These are phyloP conservation scores for Cucumis variabilis DNA, from an alignment of 331 rosid genomes.

Conservation along the genomic window DNA sequence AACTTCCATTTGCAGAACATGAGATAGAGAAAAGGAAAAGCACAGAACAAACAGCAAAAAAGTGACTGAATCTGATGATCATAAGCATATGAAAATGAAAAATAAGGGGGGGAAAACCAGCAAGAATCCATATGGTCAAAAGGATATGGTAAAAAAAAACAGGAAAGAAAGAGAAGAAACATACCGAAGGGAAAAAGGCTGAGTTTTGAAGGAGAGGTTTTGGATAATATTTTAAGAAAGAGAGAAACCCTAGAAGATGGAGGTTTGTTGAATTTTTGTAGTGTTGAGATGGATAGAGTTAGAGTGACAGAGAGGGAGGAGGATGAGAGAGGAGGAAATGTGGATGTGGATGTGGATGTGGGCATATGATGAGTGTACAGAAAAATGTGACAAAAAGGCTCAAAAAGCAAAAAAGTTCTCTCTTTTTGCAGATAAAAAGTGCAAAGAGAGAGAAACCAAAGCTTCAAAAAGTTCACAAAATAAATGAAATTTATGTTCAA, in stretches of 20 bases:
- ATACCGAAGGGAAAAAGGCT: not conserved
- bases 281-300: constrained; percentile 32
- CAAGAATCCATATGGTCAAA: no score
- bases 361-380: constrained; percentile 30
- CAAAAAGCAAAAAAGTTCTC: constrained; percentile 20
- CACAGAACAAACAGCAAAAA: constrained; percentile 7
- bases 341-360: constrained; percentile 27
- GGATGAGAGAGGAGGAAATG: constrained; percentile 3
- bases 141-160: not conserved
- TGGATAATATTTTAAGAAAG: not conserved
- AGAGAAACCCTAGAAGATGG: constrained; percentile 35
- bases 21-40: not conserved
- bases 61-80: not conserved
- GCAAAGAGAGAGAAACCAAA: constrained; percentile 28
- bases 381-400: constrained; percentile 27
- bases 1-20: constrained; percentile 11
- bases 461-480: not conserved
- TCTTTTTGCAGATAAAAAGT: constrained; percentile 27
- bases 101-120: no score
- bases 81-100: no score
- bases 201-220: not conserved
- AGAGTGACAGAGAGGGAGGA: constrained; percentile 22
- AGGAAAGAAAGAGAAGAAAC: not conserved
- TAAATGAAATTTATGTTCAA: not conserved
- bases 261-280: constrained; percentile 14